These are phyloP conservation scores for Stramenopiles sp. DNA, from an alignment of 352 stramenopile species.

Conservation along the genomic window DNA sequence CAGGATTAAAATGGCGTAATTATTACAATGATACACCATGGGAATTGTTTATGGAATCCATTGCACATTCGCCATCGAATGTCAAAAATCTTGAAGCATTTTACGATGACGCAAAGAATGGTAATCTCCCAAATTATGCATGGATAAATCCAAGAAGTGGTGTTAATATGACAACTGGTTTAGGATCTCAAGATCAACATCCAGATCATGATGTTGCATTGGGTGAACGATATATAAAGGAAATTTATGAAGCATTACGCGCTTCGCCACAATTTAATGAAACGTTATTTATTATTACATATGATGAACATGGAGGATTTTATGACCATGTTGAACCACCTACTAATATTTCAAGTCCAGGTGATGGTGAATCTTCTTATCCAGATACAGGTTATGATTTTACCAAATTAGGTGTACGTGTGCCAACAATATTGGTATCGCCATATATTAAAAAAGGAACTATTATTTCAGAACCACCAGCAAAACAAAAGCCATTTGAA, in stretches of 20 bases:
- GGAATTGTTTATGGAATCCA: conserved; percentile 13
- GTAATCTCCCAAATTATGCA: conserved; percentile 13
- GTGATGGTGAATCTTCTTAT: conserved; percentile 10
- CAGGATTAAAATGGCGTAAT: conserved; percentile 10
- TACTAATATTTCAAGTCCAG: conserved; percentile 15
- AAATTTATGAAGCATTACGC: conserved; percentile 22
- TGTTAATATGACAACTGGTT: conserved; percentile 8
- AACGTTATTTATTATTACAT: conserved; percentile 24
- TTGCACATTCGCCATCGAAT: conserved; percentile 4
- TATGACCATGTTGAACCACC: conserved; percentile 21
- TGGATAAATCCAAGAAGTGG: conserved; percentile 15
- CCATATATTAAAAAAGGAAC: conserved; percentile 18
- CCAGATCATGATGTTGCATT: conserved; percentile 15
- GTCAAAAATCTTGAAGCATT: conserved; percentile 1
- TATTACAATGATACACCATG: conserved; percentile 15
- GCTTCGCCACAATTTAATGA: conserved; percentile 15
- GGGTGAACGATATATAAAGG: conserved; percentile 22
- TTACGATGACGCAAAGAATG: conserved; percentile 12
- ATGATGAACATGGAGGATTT: conserved; percentile 25
- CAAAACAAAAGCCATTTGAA: conserved; percentile 1
- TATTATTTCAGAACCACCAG: conserved; percentile 11
- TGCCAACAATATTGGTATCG: conserved; percentile 17
- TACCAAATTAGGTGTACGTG: conserved; percentile 18
- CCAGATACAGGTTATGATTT: conserved; percentile 19
- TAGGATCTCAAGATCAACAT: conserved; percentile 13